Evolutionary conservation across 805 yeast genomes (phyloP), one percentile per base, ranked within the genome.

Genomic region (Huiozyma sinensis): DNA sequence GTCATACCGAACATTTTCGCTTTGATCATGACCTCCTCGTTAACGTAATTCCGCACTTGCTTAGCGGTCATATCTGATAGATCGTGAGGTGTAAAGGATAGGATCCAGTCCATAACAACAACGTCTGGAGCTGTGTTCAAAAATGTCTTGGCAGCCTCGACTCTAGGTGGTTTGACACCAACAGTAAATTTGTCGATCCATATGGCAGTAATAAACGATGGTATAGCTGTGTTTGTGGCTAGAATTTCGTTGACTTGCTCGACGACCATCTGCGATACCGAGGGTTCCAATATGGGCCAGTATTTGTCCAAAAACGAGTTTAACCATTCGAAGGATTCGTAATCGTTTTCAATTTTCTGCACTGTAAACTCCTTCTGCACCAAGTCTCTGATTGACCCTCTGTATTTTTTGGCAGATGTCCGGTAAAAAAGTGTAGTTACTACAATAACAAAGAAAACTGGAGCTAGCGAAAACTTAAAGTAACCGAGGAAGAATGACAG

Each of bases 31-130:
- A 83, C 72, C 57, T 77, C 77, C 58, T 89, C 95, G 63, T 89
- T 88, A 37, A 88, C 89, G 52, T 78, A 79, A 61, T 80, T 86
- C 59, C 81, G 85, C 63, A 83, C 62, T 64, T 92, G 97, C 56
- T 90, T 85, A 28, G 80, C 78, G 44, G 87, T 86, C 53, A 87
- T 69, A 63, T 92, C 99, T 36, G 83, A 82, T 41, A 77, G 64
- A 35, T 88, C 83, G 64, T 86, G 87, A n/a, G 99, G 98, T 28
- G 86, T 83, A 68, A 89, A 86, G 1, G 96, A 84, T 38, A 83
- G 75, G 36, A 80, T 83, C 97, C 97, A 90, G 65, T 92, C 98
- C 96, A 92, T 92, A 43, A 94, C 96, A 8, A 90, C 94, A 42
- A 92, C 82, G 58, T 90, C 96, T 49, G 83, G 83, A 30, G 78